Conservation (phyloP, 768 basidiomycete species). For the Macrocybe gigantea region DNA sequence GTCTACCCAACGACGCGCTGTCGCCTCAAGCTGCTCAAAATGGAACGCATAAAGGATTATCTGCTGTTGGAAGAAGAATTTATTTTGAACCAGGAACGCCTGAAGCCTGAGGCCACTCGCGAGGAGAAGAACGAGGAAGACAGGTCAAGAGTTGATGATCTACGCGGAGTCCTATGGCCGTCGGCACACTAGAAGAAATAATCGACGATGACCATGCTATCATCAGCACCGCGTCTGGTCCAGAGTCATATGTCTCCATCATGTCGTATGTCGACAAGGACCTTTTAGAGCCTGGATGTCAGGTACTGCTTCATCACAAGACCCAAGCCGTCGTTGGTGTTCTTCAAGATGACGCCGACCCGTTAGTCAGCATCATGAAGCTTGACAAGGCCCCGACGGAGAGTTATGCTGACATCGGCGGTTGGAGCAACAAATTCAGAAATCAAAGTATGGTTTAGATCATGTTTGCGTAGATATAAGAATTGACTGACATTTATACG, state of each 20-base stretch:
- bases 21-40: constrained; percentile 90
- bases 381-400: constrained; percentile 98
- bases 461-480: background rate
- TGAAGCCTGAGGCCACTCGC: constrained; percentile 80
- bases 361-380: constrained; percentile 97
- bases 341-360: constrained; percentile 90
- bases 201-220: constrained; percentile 99
- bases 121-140: constrained; percentile 98
- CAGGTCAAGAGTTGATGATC: constrained; percentile 85
- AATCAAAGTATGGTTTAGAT: constrained; percentile 67
- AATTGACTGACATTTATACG: constrained; percentile 1
- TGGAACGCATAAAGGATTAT: constrained; percentile 98
- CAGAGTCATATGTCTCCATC: constrained; percentile 95
- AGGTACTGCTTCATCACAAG: constrained; percentile 94
- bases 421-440: constrained; percentile 94
- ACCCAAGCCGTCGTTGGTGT: constrained; percentile 93
- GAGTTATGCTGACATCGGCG: constrained; percentile 98
- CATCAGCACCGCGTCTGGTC: constrained; percentile 89
- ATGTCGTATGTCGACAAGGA: constrained; percentile 99
- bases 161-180: constrained; percentile 95
- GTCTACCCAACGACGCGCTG: constrained; percentile 95
- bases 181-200: constrained; percentile 96
- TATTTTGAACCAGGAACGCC: constrained; percentile 84
- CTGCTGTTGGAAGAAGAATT: constrained; percentile 94
- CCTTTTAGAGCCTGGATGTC: constrained; percentile 91